Evolutionary conservation across 2,329 filamentous ascomycete genomes (phyloP), one percentile per base, ranked within the genome.

Genomic region (Aspergillus brasiliensis): DNA sequence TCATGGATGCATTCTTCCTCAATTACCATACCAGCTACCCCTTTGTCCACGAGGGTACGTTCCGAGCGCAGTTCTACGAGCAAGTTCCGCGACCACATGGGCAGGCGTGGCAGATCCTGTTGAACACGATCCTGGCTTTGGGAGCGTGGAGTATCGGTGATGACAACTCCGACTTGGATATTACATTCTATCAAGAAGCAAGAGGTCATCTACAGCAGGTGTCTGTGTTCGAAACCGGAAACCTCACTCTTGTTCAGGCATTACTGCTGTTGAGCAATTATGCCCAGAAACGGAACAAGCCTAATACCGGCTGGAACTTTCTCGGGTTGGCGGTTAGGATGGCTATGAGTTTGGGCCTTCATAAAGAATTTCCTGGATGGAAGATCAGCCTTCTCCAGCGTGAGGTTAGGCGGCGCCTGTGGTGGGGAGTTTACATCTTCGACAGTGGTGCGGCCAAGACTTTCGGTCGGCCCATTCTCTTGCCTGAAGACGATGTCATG

Each of bases 361-460:
- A 83, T 61, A 81, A 81, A 60, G 80, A 82, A 60, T 81, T 83
- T 58, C 76, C 75, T 15, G 75, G 76, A 8, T 81, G 78, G 78
- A 75, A 80, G 37, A 80, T 80, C 44, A 75, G 75, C 42, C 74
- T 80, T 4, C 67, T 79, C 2, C 75, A 78, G 59, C 71, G 75
- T 37, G 77, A 80, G 58, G 74, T 79, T 3, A 72, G 77, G 46
- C 65, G 77, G 59, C 68, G 77, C 53, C 60, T 79, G 27, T 79
- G 78, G 71, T 78, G 76, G 75, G 73, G 74, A 23, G 73, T 78
- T 2, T 82, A 77, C 59, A 77, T 80, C 10, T 81, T 83, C 62
- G 78, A 80, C 56, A 78, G 77, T 17, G 81, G 81, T n/a, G 81
- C 81, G 13, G 78, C 78, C 23, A 79, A 83, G 54, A 83, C 81